Evolutionary conservation across 1,284 basidiomycete species (phyloP).

Genomic region (Papiliotrema laurentii): DNA sequence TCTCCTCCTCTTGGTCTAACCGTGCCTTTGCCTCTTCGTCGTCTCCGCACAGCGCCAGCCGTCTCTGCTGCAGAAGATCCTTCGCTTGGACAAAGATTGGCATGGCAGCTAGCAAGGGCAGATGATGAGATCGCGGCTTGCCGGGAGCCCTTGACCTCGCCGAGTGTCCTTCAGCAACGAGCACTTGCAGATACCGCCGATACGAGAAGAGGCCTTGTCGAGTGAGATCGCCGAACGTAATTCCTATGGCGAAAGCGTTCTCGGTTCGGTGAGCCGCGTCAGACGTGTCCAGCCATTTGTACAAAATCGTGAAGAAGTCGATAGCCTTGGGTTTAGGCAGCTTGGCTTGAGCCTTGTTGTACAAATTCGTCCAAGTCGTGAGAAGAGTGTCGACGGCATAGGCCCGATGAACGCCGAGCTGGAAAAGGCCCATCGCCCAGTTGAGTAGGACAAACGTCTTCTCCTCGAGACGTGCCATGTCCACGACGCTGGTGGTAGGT

Average conservation of each 20-base stretch:
- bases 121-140: constrained; percentile 27
- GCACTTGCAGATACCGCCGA: constrained; percentile 72
- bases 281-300: constrained; percentile 77
- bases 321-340: constrained; percentile 14
- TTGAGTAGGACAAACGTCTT: constrained; percentile 77
- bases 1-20: constrained; percentile 32
- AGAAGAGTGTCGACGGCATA: constrained; percentile 75
- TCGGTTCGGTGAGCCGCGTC: constrained; percentile 58
- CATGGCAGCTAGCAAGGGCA: constrained; percentile 35
- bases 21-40: constrained; percentile 17
- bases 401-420: constrained; percentile 78
- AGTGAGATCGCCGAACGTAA: constrained; percentile 74
- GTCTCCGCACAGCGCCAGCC: constrained; percentile 38
- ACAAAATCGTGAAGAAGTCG: constrained; percentile 53
- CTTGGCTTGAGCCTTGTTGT: constrained; percentile 20
- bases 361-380: constrained; percentile 59
- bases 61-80: constrained; percentile 37
- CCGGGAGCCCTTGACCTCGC: constrained; percentile 17
- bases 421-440: constrained; percentile 78
- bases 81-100: constrained; percentile 43
- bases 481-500: constrained; percentile 47
- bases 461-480: constrained; percentile 43
- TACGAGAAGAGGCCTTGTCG: constrained; percentile 74
- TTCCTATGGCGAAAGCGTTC: constrained; percentile 62
- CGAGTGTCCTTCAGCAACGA: constrained; percentile 66